Evolutionary conservation across 2,329 filamentous ascomycete species (phyloP).

Genomic region (Xylariaceae sp.): DNA sequence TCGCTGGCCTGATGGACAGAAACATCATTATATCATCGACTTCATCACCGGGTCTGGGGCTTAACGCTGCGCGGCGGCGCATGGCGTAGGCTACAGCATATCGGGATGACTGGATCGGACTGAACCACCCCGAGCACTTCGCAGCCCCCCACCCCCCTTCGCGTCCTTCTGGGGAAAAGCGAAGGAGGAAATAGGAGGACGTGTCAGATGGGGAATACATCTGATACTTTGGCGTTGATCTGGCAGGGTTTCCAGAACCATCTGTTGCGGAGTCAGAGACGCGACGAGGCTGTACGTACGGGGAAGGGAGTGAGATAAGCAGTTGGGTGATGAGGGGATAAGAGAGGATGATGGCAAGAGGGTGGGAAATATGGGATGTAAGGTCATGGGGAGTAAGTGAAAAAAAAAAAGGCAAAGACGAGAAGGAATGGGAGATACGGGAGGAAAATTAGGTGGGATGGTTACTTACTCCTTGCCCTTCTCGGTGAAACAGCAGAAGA

Average conservation of each 20-base stretch:
- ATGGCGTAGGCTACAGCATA: too few relatives aligned
- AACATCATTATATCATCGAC: too few relatives aligned
- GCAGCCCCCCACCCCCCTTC: too few relatives aligned
- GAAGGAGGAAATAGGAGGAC: too few relatives aligned
- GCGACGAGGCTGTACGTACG: not conserved
- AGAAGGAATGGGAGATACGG: not conserved
- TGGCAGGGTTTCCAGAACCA: constrained; percentile 22
- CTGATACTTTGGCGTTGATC: constrained; percentile 17
- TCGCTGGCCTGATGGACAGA: too few relatives aligned
- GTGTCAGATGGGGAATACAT: constrained; percentile 16
- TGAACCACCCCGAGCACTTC: too few relatives aligned
- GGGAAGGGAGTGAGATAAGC: not conserved
- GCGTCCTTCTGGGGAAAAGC: too few relatives aligned
- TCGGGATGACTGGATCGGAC: too few relatives aligned
- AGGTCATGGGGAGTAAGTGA: not conserved
- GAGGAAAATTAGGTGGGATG: not conserved
- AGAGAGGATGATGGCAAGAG: not conserved
- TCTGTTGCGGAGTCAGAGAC: constrained; percentile 3
- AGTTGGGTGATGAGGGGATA: not conserved
- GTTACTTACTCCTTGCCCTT: constrained; percentile 18
- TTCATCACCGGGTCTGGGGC: too few relatives aligned
- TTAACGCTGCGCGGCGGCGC: too few relatives aligned
- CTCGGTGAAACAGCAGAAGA: constrained; percentile 20
- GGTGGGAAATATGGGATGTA: not conserved
- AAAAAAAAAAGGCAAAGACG: not conserved